These are phyloP conservation scores for Flagelloscypha sp. DNA, from an alignment of 768 basidiomycete genomes.

Conservation along the genomic window DNA sequence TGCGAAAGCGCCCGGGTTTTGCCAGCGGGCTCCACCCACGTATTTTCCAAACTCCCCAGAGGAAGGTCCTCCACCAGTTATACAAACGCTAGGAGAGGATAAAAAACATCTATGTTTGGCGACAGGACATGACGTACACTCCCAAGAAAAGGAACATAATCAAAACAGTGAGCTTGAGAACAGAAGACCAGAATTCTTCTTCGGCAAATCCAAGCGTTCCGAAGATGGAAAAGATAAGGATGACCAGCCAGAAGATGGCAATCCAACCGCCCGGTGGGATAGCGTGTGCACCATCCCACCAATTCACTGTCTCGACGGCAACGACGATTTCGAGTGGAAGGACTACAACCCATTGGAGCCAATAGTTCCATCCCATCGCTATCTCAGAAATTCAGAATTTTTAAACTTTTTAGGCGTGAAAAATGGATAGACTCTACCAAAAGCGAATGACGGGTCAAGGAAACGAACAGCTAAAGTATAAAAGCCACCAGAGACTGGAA, in stretches of 20 bases:
- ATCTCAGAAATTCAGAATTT: no score
- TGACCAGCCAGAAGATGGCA: conserved; percentile 34
- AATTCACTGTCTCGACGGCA: conserved; percentile 35
- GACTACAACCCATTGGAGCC: conserved; percentile 38
- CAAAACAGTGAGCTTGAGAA: conserved; percentile 37
- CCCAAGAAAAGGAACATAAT: conserved; percentile 40
- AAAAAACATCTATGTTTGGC: not conserved
- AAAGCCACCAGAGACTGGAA: conserved; percentile 42
- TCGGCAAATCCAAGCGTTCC: conserved; percentile 41
- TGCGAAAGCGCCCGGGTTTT: conserved; percentile 32
- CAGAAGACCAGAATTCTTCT: conserved; percentile 45
- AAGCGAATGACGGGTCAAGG: conserved; percentile 39
- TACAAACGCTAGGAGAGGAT: conserved; percentile 24
- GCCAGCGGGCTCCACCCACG: conserved; percentile 30
- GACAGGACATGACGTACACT: conserved; percentile 20
- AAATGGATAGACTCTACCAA: no score
- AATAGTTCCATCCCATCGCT: conserved; percentile 46
- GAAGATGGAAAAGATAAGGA: conserved; percentile 32
- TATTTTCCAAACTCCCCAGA: conserved; percentile 27
- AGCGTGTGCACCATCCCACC: conserved; percentile 33
- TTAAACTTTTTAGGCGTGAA: no score
- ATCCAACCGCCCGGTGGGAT: conserved; percentile 37
- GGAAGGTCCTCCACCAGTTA: conserved; percentile 33
- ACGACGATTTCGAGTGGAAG: conserved; percentile 41
- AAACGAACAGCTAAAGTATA: conserved; percentile 39